Conservation (phyloP, 2,329 filamentous ascomycete species). For the Penicillium digitatum region DNA sequence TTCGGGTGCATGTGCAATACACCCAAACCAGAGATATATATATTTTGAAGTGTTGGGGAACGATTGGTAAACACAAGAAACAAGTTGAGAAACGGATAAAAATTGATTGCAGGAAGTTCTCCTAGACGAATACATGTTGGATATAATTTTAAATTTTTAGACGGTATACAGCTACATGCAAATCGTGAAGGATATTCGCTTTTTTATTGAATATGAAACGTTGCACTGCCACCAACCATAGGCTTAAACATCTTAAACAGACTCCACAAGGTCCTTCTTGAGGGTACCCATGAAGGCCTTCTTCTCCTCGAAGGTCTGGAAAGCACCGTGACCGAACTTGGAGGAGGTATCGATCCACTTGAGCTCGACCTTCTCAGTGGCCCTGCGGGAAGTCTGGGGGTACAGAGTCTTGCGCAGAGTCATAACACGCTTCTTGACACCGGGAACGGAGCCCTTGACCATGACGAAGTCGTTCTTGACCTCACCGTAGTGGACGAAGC, state of each 20-base stretch:
- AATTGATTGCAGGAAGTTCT: background rate
- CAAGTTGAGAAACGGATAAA: background rate
- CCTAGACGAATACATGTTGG: background rate
- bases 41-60: background rate
- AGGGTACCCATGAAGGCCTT: slow-evolving; percentile 93
- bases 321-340: slow-evolving; percentile 99
- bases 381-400: slow-evolving; percentile 89
- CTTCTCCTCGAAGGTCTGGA: slow-evolving; percentile 99
- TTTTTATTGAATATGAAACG: slow-evolving; percentile 42
- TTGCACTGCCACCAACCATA: slow-evolving; percentile 36
- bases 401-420: slow-evolving; percentile 99
- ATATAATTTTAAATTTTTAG: background rate
- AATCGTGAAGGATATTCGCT: slow-evolving; percentile 35
- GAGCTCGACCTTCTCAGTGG: slow-evolving; percentile 98
- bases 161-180: slow-evolving; percentile 5
- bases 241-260: slow-evolving; percentile 49
- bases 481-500: slow-evolving; percentile 98
- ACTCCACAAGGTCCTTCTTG: slow-evolving; percentile 86
- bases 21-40: background rate
- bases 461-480: slow-evolving; percentile 99
- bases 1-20: background rate
- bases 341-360: slow-evolving; percentile 99
- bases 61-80: background rate
- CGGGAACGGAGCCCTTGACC: slow-evolving; percentile 95
- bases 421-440: slow-evolving; percentile 99